phyloP scores from a whole-genome alignment of 495 filamentous ascomycete genomes.

The Trichoderma erinaceum region DNA sequence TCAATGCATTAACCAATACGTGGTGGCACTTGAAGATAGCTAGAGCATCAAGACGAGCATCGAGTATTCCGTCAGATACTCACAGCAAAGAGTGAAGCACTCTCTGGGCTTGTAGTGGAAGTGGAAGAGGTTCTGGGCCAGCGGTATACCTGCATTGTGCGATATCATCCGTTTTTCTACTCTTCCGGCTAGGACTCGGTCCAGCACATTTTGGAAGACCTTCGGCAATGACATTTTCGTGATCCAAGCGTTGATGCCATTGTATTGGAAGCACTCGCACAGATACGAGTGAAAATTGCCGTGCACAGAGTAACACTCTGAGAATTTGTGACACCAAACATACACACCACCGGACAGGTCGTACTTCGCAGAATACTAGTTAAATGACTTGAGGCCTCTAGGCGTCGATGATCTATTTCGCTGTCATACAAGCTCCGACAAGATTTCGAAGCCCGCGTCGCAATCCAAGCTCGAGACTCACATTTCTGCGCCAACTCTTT shows the following conservation, averaged over 20 bases:
- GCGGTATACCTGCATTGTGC: not conserved
- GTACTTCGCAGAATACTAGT: not conserved
- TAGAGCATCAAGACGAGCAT: too few relatives aligned
- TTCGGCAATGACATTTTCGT: not conserved
- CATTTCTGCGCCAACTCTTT: not conserved
- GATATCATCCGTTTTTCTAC: not conserved
- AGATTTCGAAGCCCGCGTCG: not conserved
- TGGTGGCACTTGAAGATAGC: too few relatives aligned
- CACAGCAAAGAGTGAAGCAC: too few relatives aligned
- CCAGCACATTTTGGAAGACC: not conserved
- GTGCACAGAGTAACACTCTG: not conserved
- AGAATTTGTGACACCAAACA: not conserved
- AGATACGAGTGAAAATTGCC: not conserved
- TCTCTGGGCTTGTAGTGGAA: too few relatives aligned
- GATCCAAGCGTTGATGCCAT: not conserved
- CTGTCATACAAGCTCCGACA: slow-evolving; percentile 6
- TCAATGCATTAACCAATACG: too few relatives aligned
- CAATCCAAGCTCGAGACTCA: not conserved
- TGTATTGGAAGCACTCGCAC: not conserved
- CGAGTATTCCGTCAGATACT: too few relatives aligned
- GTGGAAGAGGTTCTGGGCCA: too few relatives aligned
- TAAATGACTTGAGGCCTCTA: not conserved
- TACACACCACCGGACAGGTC: slow-evolving; percentile 1
- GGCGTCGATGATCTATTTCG: not conserved
- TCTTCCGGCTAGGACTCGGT: not conserved